These are phyloP conservation scores for Candida michaelii DNA, from an alignment of 805 yeast genomes.

Conservation along the genomic window DNA sequence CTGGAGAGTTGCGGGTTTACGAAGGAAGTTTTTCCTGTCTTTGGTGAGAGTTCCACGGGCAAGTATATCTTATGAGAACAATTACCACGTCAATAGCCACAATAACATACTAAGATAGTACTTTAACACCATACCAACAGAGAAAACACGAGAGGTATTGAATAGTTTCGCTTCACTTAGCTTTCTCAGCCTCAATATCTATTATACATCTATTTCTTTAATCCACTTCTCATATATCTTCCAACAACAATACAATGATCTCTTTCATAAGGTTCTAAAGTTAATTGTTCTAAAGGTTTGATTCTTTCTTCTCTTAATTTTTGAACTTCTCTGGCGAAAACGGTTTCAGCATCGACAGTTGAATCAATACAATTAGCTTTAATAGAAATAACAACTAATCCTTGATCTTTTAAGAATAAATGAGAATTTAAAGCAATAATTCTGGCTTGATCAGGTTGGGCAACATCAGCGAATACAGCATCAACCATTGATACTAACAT, in stretches of 20 bases:
- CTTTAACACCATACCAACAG: background rate
- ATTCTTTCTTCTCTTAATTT: conserved; percentile 98
- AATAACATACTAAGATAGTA: too few species aligned
- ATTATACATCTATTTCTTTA: conserved; percentile 38
- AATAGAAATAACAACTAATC: conserved; percentile 97
- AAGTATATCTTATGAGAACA: too few species aligned
- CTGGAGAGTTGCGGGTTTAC: too few species aligned
- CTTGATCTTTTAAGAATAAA: conserved; percentile 96
- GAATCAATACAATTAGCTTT: conserved; percentile 99
- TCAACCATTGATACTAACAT: conserved; percentile 99
- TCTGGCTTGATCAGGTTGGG: conserved; percentile 99
- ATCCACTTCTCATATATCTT: conserved; percentile 89
- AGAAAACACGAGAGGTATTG: too few species aligned
- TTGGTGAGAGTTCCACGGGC: too few species aligned
- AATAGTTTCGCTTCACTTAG: too few species aligned
- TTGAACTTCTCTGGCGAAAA: conserved; percentile 98
- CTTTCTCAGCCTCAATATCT: too few species aligned
- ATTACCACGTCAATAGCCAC: too few species aligned
- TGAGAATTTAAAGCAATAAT: conserved; percentile 98
- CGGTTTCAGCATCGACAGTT: conserved; percentile 98
- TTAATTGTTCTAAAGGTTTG: conserved; percentile 97
- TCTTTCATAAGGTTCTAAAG: conserved; percentile 99
- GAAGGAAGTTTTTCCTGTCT: too few species aligned
- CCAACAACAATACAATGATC: conserved; percentile 99
- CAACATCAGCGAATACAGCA: conserved; percentile 98